Evolutionary conservation across 2,329 filamentous ascomycete species (phyloP).

Genomic region (Metarhizium brunneum): DNA sequence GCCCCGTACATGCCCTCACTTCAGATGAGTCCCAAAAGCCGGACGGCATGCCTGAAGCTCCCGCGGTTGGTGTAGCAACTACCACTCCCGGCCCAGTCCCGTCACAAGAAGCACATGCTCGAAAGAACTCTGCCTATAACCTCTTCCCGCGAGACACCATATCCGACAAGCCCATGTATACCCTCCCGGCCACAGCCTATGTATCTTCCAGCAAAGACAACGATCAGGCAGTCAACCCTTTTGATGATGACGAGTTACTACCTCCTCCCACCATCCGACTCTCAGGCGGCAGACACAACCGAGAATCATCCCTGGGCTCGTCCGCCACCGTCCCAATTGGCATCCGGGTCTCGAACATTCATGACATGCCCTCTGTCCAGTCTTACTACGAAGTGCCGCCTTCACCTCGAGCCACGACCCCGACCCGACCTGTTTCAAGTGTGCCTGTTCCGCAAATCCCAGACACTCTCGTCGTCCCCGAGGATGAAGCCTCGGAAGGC

Average conservation of each 20-base stretch:
- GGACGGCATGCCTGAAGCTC: not conserved
- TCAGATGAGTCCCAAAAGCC: not conserved
- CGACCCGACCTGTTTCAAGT: not conserved
- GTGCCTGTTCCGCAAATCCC: not conserved
- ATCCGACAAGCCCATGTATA: conserved; percentile 19
- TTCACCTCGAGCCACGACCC: not conserved
- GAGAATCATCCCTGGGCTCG: conserved; percentile 54
- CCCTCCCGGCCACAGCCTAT: conserved; percentile 26
- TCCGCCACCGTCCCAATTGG: conserved; percentile 65
- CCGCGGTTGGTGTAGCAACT: not conserved
- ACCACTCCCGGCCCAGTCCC: not conserved
- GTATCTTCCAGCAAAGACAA: conserved; percentile 3
- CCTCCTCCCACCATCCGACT: conserved; percentile 36
- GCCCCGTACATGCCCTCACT: no score
- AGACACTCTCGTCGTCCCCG: not conserved
- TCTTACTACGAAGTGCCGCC: conserved; percentile 7
- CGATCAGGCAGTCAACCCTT: not conserved
- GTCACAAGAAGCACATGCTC: not conserved
- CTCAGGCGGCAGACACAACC: conserved; percentile 30
- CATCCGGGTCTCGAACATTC: conserved; percentile 53
- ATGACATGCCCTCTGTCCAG: conserved; percentile 32
- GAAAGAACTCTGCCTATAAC: conserved; percentile 4
- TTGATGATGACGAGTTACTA: conserved; percentile 12
- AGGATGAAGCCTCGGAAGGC: not conserved
- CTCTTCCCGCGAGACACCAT: conserved; percentile 10